These are phyloP conservation scores for Phytopythium sindhum DNA, from an alignment of 352 stramenopile genomes.

Conservation along the genomic window DNA sequence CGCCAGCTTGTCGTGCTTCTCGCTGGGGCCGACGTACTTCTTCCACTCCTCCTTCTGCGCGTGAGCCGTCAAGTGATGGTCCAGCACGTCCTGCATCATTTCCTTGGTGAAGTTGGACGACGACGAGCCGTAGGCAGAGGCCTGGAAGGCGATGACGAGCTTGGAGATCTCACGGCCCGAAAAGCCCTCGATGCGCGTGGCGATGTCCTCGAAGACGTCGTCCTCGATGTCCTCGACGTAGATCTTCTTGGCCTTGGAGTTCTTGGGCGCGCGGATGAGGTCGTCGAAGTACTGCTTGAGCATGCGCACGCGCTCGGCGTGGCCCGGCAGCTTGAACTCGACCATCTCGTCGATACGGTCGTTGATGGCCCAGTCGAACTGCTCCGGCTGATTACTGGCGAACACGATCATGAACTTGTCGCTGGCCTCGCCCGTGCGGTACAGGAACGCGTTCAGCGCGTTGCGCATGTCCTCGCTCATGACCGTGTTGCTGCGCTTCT, in stretches of 20 bases:
- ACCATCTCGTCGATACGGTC: slow-evolving; percentile 99
- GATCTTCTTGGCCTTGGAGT: slow-evolving; percentile 85
- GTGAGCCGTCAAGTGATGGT: slow-evolving; percentile 93
- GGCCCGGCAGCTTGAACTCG: slow-evolving; percentile 93
- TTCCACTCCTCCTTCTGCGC: slow-evolving; percentile 93
- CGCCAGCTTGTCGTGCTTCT: slow-evolving; percentile 41
- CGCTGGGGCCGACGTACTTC: slow-evolving; percentile 60
- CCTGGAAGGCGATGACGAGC: slow-evolving; percentile 99
- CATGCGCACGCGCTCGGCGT: slow-evolving; percentile 95
- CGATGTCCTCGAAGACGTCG: slow-evolving; percentile 90
- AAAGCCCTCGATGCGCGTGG: slow-evolving; percentile 95
- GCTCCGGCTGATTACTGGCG: slow-evolving; percentile 97
- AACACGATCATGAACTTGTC: slow-evolving; percentile 99
- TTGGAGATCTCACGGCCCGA: slow-evolving; percentile 99
- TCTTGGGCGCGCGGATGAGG: slow-evolving; percentile 92
- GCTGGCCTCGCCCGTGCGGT: slow-evolving; percentile 96
- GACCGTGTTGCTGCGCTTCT: slow-evolving; percentile 93
- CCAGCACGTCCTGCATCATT: slow-evolving; percentile 92
- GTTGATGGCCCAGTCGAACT: slow-evolving; percentile 99
- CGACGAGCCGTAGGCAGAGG: slow-evolving; percentile 94
- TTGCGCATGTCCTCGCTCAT: slow-evolving; percentile 98
- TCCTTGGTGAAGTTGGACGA: slow-evolving; percentile 92
- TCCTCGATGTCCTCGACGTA: slow-evolving; percentile 91
- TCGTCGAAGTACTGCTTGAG: slow-evolving; percentile 98
- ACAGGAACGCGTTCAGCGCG: slow-evolving; percentile 99